Percentiles rank a stretch among this genome's conserved stretches.
phyloP scores from a whole-genome alignment of 345 rosid species.

The Barbarea vulgaris region DNA sequence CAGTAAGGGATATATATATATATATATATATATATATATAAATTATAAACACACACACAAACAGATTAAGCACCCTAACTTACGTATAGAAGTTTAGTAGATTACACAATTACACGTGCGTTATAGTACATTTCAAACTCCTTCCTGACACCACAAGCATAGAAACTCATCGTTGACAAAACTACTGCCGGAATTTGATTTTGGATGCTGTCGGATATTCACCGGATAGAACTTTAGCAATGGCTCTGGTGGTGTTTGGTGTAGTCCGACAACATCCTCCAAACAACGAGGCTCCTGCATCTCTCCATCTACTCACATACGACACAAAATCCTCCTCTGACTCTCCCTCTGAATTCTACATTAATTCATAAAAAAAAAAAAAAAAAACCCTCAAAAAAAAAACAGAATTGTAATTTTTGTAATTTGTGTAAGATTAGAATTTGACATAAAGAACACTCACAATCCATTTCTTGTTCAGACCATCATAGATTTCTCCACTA shows the following conservation, averaged over 20 bases:
- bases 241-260: conserved; percentile 73
- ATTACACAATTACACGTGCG: background rate
- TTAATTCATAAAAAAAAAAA: background rate
- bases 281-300: conserved; percentile 73
- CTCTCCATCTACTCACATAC: conserved; percentile 63
- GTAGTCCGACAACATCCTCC: conserved; percentile 98
- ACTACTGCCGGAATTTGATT: conserved; percentile 4
- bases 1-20: no score
- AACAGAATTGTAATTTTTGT: no score
- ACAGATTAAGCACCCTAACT: background rate
- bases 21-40: no score
- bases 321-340: conserved; percentile 80
- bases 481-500: conserved; percentile 82
- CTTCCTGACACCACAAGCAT: background rate
- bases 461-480: conserved; percentile 66
- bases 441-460: conserved; percentile 46
- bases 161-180: conserved; percentile 6
- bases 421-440: background rate
- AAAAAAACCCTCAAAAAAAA: no score
- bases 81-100: background rate
- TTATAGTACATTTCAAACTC: background rate
- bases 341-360: conserved; percentile 61
- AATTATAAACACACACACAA: background rate
- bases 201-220: conserved; percentile 36
- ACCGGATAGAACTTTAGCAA: conserved; percentile 51